Evolutionary conservation across 768 basidiomycete species (phyloP).

Genomic region (Mycena rebaudengoi): DNA sequence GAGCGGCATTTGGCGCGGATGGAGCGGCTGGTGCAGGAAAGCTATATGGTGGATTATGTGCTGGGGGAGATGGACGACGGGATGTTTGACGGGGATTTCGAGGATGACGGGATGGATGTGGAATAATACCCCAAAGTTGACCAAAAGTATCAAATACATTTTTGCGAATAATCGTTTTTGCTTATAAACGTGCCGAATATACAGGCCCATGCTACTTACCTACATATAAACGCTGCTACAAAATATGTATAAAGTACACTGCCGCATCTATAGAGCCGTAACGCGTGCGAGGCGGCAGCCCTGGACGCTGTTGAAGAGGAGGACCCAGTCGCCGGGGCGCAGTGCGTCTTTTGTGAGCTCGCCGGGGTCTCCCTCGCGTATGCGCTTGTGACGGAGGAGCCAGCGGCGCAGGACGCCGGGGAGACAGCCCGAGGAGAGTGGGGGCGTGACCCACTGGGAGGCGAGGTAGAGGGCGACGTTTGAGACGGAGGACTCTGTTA

Average conservation of each 20-base stretch:
- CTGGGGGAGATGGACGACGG: slow-evolving; percentile 89
- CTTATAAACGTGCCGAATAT: too few species aligned
- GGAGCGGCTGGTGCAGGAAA: slow-evolving; percentile 91
- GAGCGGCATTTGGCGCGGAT: slow-evolving; percentile 89
- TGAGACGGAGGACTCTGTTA: slow-evolving; percentile 75
- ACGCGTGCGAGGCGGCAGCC: slow-evolving; percentile 72
- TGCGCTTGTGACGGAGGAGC: slow-evolving; percentile 66
- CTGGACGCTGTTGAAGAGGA: slow-evolving; percentile 77
- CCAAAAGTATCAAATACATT: too few species aligned
- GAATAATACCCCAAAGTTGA: too few species aligned
- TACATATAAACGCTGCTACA: slow-evolving; percentile 14
- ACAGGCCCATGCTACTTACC: neutral
- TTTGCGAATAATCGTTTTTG: too few species aligned
- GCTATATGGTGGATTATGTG: slow-evolving; percentile 93
- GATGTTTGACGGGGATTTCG: slow-evolving; percentile 60
- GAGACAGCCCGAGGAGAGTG: slow-evolving; percentile 70
- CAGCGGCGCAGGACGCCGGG: slow-evolving; percentile 74
- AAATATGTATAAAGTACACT: neutral
- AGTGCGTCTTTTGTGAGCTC: slow-evolving; percentile 54
- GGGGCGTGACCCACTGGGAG: slow-evolving; percentile 72
- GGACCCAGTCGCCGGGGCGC: slow-evolving; percentile 65
- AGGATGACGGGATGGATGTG: slow-evolving; percentile 54
- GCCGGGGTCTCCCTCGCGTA: slow-evolving; percentile 58
- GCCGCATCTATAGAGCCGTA: slow-evolving; percentile 10
- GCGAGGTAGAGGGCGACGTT: slow-evolving; percentile 75